phyloP scores from a whole-genome alignment of 148 eudicot genomes.

The Nepenthes mirabilis region DNA sequence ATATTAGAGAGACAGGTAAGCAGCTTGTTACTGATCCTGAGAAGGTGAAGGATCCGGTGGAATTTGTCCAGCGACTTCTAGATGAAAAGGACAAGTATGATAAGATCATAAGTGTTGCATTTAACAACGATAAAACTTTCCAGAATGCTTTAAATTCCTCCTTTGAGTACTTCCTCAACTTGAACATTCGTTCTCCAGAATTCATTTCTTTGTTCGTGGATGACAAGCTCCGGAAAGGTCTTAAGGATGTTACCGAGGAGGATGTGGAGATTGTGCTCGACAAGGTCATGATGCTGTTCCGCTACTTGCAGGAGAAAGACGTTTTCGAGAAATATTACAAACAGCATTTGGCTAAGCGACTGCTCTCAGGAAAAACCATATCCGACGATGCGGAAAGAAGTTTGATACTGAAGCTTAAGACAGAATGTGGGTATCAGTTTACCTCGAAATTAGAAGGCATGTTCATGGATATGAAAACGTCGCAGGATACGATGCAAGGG shows the following conservation, averaged over 20 bases:
- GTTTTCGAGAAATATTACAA: not conserved
- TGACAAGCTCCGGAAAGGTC: not conserved
- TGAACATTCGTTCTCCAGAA: not conserved
- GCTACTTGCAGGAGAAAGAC: slow-evolving; percentile 1
- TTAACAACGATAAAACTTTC: not conserved
- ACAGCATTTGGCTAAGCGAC: not conserved
- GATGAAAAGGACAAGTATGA: slow-evolving; percentile 2
- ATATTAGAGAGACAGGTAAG: not conserved
- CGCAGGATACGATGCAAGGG: not conserved
- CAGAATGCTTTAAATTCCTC: slow-evolving; percentile 2
- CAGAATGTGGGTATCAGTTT: slow-evolving; percentile 2
- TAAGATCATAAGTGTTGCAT: not conserved
- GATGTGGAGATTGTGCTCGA: slow-evolving; percentile 1
- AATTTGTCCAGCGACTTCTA: not conserved
- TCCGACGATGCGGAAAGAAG: not conserved
- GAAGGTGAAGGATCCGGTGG: not conserved
- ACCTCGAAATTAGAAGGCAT: slow-evolving; percentile 1
- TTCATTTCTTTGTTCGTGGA: not conserved
- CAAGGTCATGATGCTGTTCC: slow-evolving; percentile 1
- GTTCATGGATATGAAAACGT: not conserved
- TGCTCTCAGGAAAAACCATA: not conserved
- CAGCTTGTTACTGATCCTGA: slow-evolving; percentile 1
- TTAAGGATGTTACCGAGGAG: not conserved
- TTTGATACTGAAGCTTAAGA: not conserved
- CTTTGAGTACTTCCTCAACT: not conserved